phyloP scores from a whole-genome alignment of 805 yeast genomes.

The Helenozyma rhizophorensis region DNA sequence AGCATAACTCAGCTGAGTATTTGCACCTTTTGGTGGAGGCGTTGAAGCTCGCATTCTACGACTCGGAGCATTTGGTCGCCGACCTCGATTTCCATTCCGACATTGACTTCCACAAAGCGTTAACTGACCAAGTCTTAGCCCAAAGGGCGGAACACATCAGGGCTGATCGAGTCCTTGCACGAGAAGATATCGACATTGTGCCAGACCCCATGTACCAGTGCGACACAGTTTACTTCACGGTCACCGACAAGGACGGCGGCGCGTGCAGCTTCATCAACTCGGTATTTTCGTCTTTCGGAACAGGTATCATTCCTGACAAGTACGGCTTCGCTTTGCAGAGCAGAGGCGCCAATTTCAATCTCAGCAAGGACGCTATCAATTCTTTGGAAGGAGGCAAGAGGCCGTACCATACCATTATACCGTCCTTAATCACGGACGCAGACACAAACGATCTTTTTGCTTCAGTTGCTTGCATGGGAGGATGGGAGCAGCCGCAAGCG shows the following conservation, averaged over 20 bases:
- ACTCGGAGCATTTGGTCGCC: constrained; percentile 68
- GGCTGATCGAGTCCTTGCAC: constrained; percentile 5
- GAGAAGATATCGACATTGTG: constrained; percentile 12
- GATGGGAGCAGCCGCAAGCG: constrained; percentile 82
- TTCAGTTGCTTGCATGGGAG: constrained; percentile 82
- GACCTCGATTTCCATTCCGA: constrained; percentile 47
- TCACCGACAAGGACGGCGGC: constrained; percentile 10
- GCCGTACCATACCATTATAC: constrained; percentile 80
- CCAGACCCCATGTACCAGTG: constrained; percentile 14
- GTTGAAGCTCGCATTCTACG: constrained; percentile 69
- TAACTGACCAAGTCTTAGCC: constrained; percentile 23
- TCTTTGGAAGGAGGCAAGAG: constrained; percentile 65
- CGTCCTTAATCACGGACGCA: constrained; percentile 63
- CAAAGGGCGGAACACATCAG: constrained; percentile 6
- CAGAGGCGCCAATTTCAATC: constrained; percentile 72
- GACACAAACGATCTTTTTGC: constrained; percentile 46
- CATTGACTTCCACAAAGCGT: constrained; percentile 36
- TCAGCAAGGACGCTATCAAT: constrained; percentile 54
- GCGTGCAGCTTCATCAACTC: constrained; percentile 82
- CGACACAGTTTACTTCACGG: constrained; percentile 15
- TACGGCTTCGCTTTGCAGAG: constrained; percentile 70
- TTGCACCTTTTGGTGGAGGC: constrained; percentile 66
- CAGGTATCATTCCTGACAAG: constrained; percentile 60
- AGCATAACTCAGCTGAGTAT: constrained; percentile 69
- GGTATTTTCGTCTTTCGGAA: constrained; percentile 64